Evolutionary conservation across 768 basidiomycete species (phyloP).

Genomic region (Macrolepiota albuminosa): DNA sequence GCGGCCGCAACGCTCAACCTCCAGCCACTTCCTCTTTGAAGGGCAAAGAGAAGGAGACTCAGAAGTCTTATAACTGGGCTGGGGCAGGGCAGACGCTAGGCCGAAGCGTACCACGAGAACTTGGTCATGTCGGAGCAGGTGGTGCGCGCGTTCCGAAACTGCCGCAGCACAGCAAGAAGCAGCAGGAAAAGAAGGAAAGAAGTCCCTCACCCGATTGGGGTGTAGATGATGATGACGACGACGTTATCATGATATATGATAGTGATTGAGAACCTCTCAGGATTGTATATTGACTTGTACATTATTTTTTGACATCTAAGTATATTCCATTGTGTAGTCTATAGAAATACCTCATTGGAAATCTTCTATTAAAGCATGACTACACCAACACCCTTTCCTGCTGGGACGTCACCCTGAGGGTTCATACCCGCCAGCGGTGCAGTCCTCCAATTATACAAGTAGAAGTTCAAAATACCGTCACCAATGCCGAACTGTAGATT

Average conservation of each 20-base stretch:
- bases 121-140: slow-evolving; percentile 48
- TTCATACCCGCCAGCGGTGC: slow-evolving; percentile 69
- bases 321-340: neutral
- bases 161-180: slow-evolving; percentile 32
- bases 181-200: slow-evolving; percentile 37
- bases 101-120: slow-evolving; percentile 28
- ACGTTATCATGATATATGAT: slow-evolving; percentile 73
- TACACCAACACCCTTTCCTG: slow-evolving; percentile 83
- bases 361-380: slow-evolving; percentile 74
- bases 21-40: slow-evolving; percentile 30
- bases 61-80: slow-evolving; percentile 35
- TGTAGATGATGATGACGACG: slow-evolving; percentile 80
- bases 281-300: slow-evolving; percentile 5
- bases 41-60: slow-evolving; percentile 52
- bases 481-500: slow-evolving; percentile 78
- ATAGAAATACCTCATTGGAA: neutral
- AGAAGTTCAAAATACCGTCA: slow-evolving; percentile 88
- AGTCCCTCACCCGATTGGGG: slow-evolving; percentile 81
- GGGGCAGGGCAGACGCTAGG: slow-evolving; percentile 50
- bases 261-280: slow-evolving; percentile 47
- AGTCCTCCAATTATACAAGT: slow-evolving; percentile 95
- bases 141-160: slow-evolving; percentile 46
- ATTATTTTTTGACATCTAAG: slow-evolving; percentile 10
- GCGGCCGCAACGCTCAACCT: slow-evolving; percentile 37
- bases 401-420: slow-evolving; percentile 40